Evolutionary conservation across 768 basidiomycete genomes (phyloP).

Genomic region (Boletales sp.): DNA sequence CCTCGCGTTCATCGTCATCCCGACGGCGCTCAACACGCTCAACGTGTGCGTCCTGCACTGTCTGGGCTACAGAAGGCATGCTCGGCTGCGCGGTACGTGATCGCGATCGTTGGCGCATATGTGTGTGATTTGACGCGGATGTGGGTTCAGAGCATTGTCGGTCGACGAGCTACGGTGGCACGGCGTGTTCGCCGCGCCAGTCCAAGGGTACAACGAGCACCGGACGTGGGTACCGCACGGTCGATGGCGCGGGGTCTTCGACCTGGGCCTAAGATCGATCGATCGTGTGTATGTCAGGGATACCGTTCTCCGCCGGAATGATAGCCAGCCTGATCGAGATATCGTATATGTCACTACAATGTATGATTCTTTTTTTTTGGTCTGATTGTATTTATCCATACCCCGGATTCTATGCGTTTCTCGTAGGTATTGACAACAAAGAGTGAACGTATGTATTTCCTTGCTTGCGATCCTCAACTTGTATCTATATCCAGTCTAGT

Average conservation of each 20-base stretch:
- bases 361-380: too few species aligned
- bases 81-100: slow-evolving; percentile 10
- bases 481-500: too few species aligned
- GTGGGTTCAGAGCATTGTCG: slow-evolving; percentile 9
- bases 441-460: too few species aligned
- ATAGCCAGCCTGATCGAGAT: not conserved
- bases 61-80: not conserved
- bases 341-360: too few species aligned
- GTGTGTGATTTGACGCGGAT: too few species aligned
- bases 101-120: too few species aligned
- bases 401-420: too few species aligned
- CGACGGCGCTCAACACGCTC: not conserved
- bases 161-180: slow-evolving; percentile 16
- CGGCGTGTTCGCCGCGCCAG: slow-evolving; percentile 9
- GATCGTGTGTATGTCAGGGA: not conserved
- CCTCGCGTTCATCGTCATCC: slow-evolving; percentile 12
- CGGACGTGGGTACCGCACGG: not conserved
- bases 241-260: not conserved
- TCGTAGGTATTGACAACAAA: too few species aligned
- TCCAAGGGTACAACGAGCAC: slow-evolving; percentile 4
- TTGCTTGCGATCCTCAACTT: too few species aligned
- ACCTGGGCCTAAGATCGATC: not conserved
- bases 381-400: too few species aligned
- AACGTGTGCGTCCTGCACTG: not conserved
- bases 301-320: not conserved